phyloP scores from a whole-genome alignment of 1,284 basidiomycete genomes.

The Rhodotorula sp. region DNA sequence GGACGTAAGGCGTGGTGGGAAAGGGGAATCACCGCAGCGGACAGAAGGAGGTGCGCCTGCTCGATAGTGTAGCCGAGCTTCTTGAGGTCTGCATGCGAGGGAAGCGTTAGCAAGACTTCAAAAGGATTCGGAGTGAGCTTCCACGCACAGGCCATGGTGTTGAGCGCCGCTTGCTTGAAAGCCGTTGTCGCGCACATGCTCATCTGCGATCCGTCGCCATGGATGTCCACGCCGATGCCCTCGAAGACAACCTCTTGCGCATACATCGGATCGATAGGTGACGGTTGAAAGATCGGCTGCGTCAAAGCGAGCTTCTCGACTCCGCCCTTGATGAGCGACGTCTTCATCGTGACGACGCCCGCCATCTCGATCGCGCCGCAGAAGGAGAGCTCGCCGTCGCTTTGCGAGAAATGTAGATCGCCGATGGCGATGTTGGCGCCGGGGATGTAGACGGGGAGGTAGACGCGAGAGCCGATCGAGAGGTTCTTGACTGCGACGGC shows the following conservation, averaged over 20 bases:
- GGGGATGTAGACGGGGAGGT: conserved; percentile 64
- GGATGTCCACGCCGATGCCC: conserved; percentile 62
- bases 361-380: conserved; percentile 63
- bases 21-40: conserved; percentile 55
- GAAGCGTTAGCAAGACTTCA: too few species aligned
- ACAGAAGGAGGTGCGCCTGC: conserved; percentile 71
- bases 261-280: conserved; percentile 70
- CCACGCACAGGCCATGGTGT: conserved; percentile 60
- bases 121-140: too few species aligned
- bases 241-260: conserved; percentile 68
- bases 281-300: conserved; percentile 70
- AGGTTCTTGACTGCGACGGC: conserved; percentile 59
- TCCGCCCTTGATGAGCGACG: conserved; percentile 70
- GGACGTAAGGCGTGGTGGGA: too few species aligned
- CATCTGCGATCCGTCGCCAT: conserved; percentile 70
- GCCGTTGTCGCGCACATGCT: conserved; percentile 74
- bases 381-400: conserved; percentile 67
- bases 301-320: conserved; percentile 69
- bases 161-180: conserved; percentile 73
- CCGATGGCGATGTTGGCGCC: conserved; percentile 75
- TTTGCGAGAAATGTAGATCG: conserved; percentile 73
- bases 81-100: conserved; percentile 52
- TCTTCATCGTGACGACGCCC: conserved; percentile 69
- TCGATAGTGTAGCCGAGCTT: conserved; percentile 52
- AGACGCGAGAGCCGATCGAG: conserved; percentile 56